These are phyloP conservation scores for Herpetospermum pedunculosum DNA, from an alignment of 306 rosid species.

Conservation along the genomic window DNA sequence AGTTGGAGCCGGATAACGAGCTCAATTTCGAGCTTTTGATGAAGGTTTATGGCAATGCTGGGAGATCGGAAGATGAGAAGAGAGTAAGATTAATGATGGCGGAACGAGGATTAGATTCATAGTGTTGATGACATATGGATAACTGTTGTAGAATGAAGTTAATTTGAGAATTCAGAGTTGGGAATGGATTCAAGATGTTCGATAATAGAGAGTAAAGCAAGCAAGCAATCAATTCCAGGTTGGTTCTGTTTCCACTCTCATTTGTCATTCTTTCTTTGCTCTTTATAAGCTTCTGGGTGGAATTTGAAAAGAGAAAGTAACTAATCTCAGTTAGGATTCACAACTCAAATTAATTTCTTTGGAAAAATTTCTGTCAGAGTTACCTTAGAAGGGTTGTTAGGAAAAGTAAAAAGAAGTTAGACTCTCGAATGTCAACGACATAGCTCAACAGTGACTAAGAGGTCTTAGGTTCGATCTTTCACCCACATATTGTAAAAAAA, in stretches of 20 bases:
- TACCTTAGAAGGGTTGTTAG: neutral
- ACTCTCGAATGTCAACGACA: too few relatives aligned
- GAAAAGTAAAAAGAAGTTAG: too few relatives aligned
- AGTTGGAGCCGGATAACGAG: slow-evolving; percentile 77
- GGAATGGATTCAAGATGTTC: neutral
- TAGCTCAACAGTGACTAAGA: too few relatives aligned
- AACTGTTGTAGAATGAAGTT: neutral
- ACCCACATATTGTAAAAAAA: too few relatives aligned
- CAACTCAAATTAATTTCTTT: neutral
- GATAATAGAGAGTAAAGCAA: neutral
- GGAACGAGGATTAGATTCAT: slow-evolving; percentile 41
- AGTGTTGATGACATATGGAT: neutral
- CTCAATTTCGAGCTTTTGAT: slow-evolving; percentile 68
- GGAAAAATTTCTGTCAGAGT: neutral
- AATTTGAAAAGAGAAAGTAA: neutral
- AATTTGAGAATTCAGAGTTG: neutral
- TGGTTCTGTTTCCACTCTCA: neutral
- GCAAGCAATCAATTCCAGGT: neutral
- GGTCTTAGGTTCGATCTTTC: too few relatives aligned
- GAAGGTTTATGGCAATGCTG: slow-evolving; percentile 50
- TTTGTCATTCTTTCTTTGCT: neutral
- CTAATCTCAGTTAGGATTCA: neutral
- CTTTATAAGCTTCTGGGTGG: neutral
- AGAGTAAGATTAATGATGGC: slow-evolving; percentile 53
- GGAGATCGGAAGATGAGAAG: slow-evolving; percentile 48